A percentile compares a stretch with the other conserved stretches of the same genome.
Conservation (phyloP, 2,329 filamentous ascomycete genomes). For the Cercospora nicotianae region DNA sequence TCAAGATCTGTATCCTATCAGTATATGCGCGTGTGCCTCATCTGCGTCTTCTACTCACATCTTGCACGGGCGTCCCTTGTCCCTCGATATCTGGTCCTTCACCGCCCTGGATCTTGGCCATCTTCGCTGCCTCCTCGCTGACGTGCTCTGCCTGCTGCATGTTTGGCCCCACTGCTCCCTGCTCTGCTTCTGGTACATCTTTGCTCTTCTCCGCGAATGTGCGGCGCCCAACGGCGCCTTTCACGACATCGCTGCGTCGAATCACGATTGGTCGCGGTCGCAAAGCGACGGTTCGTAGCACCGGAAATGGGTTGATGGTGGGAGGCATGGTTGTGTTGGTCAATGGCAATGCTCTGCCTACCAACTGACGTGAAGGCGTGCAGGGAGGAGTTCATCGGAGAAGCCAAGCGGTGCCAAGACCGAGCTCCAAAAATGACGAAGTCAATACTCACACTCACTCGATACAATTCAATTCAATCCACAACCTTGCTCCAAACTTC, state of each 20-base stretch:
- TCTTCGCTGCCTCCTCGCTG: conserved; percentile 64
- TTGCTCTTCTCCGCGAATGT: conserved; percentile 35
- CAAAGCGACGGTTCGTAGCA: conserved; percentile 26
- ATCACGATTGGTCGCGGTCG: conserved; percentile 26
- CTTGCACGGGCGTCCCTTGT: conserved; percentile 66
- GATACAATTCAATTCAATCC: neutral
- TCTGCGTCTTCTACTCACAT: conserved; percentile 49
- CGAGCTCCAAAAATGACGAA: neutral
- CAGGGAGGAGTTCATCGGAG: neutral
- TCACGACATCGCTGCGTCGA: conserved; percentile 25
- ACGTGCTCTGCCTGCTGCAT: conserved; percentile 59
- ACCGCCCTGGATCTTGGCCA: conserved; percentile 58
- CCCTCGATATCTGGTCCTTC: conserved; percentile 59
- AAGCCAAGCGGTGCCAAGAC: neutral
- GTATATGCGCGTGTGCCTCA: neutral
- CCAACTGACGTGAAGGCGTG: conserved; percentile 4
- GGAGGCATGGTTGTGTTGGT: conserved; percentile 22
- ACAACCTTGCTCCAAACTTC: neutral
- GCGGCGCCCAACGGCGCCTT: conserved; percentile 27
- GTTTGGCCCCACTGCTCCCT: conserved; percentile 48
- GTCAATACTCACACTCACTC: neutral
- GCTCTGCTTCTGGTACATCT: conserved; percentile 34
- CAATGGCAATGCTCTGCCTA: conserved; percentile 7
- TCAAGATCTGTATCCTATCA: conserved; percentile 55
- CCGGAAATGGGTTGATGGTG: conserved; percentile 25